phyloP scores from a whole-genome alignment of 2,329 filamentous ascomycete species.

The Aspergillus sp. region DNA sequence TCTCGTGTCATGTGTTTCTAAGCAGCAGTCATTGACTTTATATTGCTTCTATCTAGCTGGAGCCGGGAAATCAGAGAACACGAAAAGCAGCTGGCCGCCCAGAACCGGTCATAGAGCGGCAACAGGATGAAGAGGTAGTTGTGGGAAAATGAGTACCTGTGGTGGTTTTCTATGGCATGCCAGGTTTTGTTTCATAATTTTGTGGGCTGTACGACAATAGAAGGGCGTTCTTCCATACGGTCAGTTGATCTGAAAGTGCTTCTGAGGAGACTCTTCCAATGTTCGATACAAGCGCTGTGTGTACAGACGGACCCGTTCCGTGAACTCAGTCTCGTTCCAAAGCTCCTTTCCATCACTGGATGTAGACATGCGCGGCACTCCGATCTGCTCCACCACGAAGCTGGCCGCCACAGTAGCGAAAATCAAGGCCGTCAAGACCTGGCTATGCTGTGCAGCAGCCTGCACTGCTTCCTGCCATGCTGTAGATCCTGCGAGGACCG shows the following conservation, averaged over 20 bases:
- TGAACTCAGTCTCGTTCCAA: conserved; percentile 50
- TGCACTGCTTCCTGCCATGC: conserved; percentile 49
- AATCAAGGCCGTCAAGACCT: conserved; percentile 66
- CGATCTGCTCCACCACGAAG: conserved; percentile 93
- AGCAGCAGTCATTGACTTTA: conserved; percentile 19
- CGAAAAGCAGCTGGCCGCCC: conserved; percentile 55
- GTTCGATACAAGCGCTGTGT: conserved; percentile 44
- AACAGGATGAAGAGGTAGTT: conserved; percentile 6
- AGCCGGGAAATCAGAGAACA: conserved; percentile 71
- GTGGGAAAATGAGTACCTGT: conserved; percentile 17
- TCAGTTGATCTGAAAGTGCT: conserved; percentile 41
- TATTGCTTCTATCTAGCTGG: conserved; percentile 55
- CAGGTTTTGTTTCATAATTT: conserved; percentile 36
- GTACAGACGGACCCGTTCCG: conserved; percentile 48
- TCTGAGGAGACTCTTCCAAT: conserved; percentile 41
- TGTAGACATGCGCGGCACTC: conserved; percentile 61
- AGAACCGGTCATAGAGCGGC: conserved; percentile 40
- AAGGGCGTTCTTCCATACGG: conserved; percentile 38
- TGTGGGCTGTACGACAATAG: conserved; percentile 42
- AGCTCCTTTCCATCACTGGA: conserved; percentile 37
- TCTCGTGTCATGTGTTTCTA: conserved; percentile 5
- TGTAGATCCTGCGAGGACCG: conserved; percentile 51
- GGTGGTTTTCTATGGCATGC: conserved; percentile 27
- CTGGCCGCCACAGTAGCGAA: conserved; percentile 84
- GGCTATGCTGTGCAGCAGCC: conserved; percentile 51